These are phyloP conservation scores for Cystobasidium onofrii DNA, from an alignment of 768 basidiomycete genomes.

Conservation along the genomic window DNA sequence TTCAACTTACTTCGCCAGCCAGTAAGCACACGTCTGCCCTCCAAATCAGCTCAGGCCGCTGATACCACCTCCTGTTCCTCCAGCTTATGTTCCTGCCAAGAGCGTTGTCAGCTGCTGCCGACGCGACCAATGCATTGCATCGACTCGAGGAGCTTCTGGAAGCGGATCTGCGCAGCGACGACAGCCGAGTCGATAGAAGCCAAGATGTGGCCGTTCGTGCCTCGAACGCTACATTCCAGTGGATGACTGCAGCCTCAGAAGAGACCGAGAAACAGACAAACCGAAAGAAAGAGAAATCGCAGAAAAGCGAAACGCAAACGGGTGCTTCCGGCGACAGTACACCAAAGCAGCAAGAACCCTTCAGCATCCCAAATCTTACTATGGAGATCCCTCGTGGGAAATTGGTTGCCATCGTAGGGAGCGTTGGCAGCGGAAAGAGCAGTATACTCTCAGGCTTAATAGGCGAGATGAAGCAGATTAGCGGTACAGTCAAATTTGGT, in stretches of 20 bases:
- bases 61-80: too few relatives aligned
- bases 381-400: slow-evolving; percentile 65
- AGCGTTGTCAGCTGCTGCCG: slow-evolving; percentile 48
- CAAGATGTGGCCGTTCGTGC: slow-evolving; percentile 61
- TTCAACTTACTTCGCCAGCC: slow-evolving; percentile 80
- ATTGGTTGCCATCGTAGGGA: slow-evolving; percentile 74
- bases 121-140: slow-evolving; percentile 66
- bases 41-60: slow-evolving; percentile 48
- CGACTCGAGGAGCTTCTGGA: slow-evolving; percentile 74
- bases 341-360: slow-evolving; percentile 49
- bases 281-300: slow-evolving; percentile 35
- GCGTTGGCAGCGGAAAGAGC: slow-evolving; percentile 77
- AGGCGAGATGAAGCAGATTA: slow-evolving; percentile 49
- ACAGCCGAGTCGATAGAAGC: slow-evolving; percentile 52
- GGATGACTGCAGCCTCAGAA: slow-evolving; percentile 63
- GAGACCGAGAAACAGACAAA: slow-evolving; percentile 42
- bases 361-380: slow-evolving; percentile 60
- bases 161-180: slow-evolving; percentile 64
- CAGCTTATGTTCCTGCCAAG: slow-evolving; percentile 29
- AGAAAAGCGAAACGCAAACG: slow-evolving; percentile 37
- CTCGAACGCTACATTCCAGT: slow-evolving; percentile 65
- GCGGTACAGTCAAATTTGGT: slow-evolving; percentile 62
- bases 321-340: slow-evolving; percentile 23
- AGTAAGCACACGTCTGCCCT: slow-evolving; percentile 56
- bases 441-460: slow-evolving; percentile 32